A percentile compares a stretch with the other conserved stretches of the same genome.
Evolutionary conservation across 768 basidiomycete genomes (phyloP).

Genomic region (Russula abietina): DNA sequence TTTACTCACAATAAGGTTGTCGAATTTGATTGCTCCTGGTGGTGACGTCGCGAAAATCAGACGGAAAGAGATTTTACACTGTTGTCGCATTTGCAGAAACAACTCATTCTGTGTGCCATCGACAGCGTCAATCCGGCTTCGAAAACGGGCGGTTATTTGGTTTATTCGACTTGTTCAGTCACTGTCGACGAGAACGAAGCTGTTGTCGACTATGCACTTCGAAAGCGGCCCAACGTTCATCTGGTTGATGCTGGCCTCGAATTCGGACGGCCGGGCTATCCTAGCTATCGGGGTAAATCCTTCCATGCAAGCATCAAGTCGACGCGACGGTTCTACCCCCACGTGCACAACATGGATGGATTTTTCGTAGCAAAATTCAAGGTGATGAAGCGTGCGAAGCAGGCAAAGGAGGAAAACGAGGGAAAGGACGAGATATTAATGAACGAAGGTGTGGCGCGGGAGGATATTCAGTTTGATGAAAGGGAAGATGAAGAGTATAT

Average conservation of each 20-base stretch:
- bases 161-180: constrained; percentile 98
- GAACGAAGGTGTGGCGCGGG: constrained; percentile 29
- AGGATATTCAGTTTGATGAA: constrained; percentile 30
- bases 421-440: constrained; percentile 27
- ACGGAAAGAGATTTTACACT: constrained; percentile 93
- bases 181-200: constrained; percentile 98
- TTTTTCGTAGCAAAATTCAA: constrained; percentile 99
- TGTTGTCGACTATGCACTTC: constrained; percentile 94
- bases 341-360: constrained; percentile 99
- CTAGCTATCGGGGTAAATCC: constrained; percentile 81
- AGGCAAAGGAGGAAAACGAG: constrained; percentile 31
- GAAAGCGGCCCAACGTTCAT: constrained; percentile 87
- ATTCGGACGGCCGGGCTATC: constrained; percentile 91
- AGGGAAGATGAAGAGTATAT: constrained; percentile 56
- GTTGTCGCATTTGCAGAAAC: constrained; percentile 96
- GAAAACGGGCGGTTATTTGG: constrained; percentile 86
- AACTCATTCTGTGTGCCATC: constrained; percentile 95
- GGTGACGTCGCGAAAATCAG: constrained; percentile 36
- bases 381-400: constrained; percentile 72
- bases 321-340: constrained; percentile 89
- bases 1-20: not conserved
- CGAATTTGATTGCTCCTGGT: not conserved
- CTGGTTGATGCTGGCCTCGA: constrained; percentile 89
- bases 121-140: constrained; percentile 90
- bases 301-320: constrained; percentile 75